phyloP scores from a whole-genome alignment of 805 yeast species.

The Candida methanosorbosa region DNA sequence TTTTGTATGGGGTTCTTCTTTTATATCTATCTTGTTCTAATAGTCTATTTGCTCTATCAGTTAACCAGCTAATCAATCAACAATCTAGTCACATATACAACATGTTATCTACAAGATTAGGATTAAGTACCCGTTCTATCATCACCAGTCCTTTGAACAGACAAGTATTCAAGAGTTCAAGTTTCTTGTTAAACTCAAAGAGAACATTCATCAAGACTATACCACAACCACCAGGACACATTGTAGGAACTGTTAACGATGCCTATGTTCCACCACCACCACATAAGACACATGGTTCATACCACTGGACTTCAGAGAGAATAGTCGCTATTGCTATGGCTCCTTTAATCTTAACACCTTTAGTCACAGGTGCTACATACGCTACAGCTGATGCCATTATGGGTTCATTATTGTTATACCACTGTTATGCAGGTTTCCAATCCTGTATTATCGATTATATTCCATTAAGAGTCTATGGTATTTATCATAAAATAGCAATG shows the following conservation, averaged over 20 bases:
- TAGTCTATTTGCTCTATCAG: no score
- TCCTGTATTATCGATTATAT: conserved; percentile 91
- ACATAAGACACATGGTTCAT: conserved; percentile 66
- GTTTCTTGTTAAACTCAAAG: no score
- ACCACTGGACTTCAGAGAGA: conserved; percentile 92
- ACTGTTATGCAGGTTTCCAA: conserved; percentile 80
- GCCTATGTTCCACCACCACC: conserved; percentile 63
- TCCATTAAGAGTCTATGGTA: conserved; percentile 78
- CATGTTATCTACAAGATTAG: not conserved
- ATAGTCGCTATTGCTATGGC: conserved; percentile 58
- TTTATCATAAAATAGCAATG: conserved; percentile 62
- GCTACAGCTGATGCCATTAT: conserved; percentile 69
- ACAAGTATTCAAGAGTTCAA: no score
- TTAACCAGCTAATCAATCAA: no score
- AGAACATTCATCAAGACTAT: conserved; percentile 18
- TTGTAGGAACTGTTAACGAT: conserved; percentile 91
- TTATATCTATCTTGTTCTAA: no score
- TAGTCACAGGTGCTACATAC: conserved; percentile 62
- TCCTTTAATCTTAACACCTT: conserved; percentile 72
- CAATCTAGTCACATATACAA: no score
- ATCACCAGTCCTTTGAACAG: not conserved
- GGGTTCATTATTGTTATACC: conserved; percentile 59
- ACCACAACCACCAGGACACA: conserved; percentile 79
- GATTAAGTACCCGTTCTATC: not conserved
- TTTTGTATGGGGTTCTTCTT: no score